These are phyloP conservation scores for Hysterangium stoloniferum DNA, from an alignment of 768 basidiomycete genomes.

Conservation along the genomic window DNA sequence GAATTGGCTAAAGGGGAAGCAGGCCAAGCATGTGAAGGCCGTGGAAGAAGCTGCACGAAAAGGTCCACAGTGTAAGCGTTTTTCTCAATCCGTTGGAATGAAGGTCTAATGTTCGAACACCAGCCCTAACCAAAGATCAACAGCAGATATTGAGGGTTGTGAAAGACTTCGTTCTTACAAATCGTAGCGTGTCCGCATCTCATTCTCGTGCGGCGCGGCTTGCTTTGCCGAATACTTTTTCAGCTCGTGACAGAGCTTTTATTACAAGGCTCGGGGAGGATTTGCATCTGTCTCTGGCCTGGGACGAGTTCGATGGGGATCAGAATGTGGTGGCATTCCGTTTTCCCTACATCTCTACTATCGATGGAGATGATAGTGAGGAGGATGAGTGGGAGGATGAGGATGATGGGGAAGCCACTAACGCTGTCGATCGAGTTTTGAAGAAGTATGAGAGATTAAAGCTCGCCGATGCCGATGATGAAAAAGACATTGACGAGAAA, in stretches of 20 bases:
- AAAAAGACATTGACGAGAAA: conserved; percentile 70
- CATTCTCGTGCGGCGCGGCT: conserved; percentile 35
- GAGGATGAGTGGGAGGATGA: conserved; percentile 45
- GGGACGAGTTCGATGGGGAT: conserved; percentile 91
- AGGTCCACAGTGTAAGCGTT: conserved; percentile 10
- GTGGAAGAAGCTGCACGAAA: conserved; percentile 50
- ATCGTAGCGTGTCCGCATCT: conserved; percentile 26
- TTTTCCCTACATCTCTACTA: conserved; percentile 39
- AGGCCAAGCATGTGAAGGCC: conserved; percentile 60
- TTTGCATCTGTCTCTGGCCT: conserved; percentile 70
- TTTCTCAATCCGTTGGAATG: neutral
- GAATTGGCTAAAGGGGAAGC: conserved; percentile 95
- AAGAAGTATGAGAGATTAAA: conserved; percentile 84
- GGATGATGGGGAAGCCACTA: conserved; percentile 62
- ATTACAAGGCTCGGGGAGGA: conserved; percentile 69
- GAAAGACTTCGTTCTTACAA: conserved; percentile 58
- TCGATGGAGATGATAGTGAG: conserved; percentile 45
- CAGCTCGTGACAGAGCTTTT: conserved; percentile 75
- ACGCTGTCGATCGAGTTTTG: conserved; percentile 76
- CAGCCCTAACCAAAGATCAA: conserved; percentile 69
- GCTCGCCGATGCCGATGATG: conserved; percentile 61
- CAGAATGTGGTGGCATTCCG: conserved; percentile 66
- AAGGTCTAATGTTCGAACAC: neutral
- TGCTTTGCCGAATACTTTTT: conserved; percentile 68
- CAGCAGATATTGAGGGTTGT: conserved; percentile 73